A percentile compares a stretch with the other conserved stretches of the same genome.
phyloP scores from a whole-genome alignment of 2,329 filamentous ascomycete genomes.

The Akanthomyces muscarius region DNA sequence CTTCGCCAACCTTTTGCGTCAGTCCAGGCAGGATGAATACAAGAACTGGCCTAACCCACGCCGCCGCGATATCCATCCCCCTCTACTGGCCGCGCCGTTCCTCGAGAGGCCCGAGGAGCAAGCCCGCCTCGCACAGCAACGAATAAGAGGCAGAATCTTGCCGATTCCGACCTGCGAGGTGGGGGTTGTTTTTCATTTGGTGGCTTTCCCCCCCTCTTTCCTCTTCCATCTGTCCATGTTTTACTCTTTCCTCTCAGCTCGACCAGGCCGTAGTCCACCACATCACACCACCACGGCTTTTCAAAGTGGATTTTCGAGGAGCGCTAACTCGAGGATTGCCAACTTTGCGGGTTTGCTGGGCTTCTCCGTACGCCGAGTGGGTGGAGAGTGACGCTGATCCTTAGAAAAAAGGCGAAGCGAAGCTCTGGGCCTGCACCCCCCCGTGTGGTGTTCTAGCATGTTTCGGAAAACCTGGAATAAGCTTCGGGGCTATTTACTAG shows the following conservation, averaged over 20 bases:
- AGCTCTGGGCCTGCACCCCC: neutral
- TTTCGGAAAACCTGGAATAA: constrained; percentile 14
- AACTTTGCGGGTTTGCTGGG: neutral
- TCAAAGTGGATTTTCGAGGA: neutral
- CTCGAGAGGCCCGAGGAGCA: neutral
- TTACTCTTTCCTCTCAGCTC: neutral
- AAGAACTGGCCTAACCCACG: neutral
- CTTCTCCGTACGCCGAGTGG: neutral
- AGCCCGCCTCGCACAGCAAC: neutral
- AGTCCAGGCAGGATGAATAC: neutral
- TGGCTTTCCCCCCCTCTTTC: neutral
- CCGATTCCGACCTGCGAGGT: neutral
- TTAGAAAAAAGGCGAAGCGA: neutral
- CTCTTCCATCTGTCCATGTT: neutral
- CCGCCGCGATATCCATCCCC: neutral
- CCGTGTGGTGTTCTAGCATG: neutral
- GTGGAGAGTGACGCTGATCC: constrained; percentile 1
- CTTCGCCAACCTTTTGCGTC: neutral
- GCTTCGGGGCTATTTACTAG: constrained; percentile 3
- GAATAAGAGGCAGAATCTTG: neutral
- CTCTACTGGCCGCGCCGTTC: neutral
- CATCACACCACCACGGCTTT: constrained; percentile 4
- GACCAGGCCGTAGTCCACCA: neutral
- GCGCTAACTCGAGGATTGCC: neutral
- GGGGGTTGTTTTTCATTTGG: neutral